These are phyloP conservation scores for Zangia roseola DNA, from an alignment of 768 basidiomycete species.

Conservation along the genomic window DNA sequence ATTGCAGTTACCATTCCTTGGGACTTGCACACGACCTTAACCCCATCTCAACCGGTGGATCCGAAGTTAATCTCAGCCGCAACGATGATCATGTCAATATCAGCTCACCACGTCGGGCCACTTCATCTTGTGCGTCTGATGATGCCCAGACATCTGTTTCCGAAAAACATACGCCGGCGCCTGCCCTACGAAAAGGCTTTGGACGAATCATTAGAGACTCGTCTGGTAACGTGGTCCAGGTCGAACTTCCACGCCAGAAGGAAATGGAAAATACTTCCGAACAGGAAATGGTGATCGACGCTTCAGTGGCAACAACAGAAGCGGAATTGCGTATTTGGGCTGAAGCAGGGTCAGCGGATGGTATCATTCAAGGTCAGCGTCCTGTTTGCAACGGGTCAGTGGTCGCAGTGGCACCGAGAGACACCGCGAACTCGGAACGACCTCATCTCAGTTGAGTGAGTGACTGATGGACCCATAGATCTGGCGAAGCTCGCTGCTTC, in stretches of 20 bases:
- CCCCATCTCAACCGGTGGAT: constrained; percentile 66
- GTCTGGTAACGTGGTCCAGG: constrained; percentile 67
- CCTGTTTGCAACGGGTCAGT: not conserved
- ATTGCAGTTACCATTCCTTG: constrained; percentile 67
- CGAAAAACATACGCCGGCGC: constrained; percentile 17
- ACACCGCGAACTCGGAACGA: constrained; percentile 1
- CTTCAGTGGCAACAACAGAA: constrained; percentile 19
- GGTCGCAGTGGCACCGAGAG: not conserved
- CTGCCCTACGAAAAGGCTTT: constrained; percentile 56
- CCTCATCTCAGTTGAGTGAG: constrained; percentile 2
- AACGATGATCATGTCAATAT: not conserved
- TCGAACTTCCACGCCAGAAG: constrained; percentile 61
- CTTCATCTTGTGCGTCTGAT: not conserved
- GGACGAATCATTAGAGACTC: constrained; percentile 83
- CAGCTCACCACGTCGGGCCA: not conserved
- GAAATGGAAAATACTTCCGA: constrained; percentile 27
- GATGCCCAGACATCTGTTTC: not conserved
- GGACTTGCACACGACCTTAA: constrained; percentile 71
- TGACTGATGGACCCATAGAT: constrained; percentile 39
- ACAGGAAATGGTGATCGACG: constrained; percentile 41
- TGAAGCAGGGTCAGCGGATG: not conserved
- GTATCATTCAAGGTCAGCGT: constrained; percentile 35
- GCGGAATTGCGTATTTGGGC: constrained; percentile 23
- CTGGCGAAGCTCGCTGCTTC: constrained; percentile 62
- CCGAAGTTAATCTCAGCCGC: constrained; percentile 41